Evolutionary conservation across 78 protist genomes (phyloP).

Genomic region (Pigoraptor vietnamica): DNA sequence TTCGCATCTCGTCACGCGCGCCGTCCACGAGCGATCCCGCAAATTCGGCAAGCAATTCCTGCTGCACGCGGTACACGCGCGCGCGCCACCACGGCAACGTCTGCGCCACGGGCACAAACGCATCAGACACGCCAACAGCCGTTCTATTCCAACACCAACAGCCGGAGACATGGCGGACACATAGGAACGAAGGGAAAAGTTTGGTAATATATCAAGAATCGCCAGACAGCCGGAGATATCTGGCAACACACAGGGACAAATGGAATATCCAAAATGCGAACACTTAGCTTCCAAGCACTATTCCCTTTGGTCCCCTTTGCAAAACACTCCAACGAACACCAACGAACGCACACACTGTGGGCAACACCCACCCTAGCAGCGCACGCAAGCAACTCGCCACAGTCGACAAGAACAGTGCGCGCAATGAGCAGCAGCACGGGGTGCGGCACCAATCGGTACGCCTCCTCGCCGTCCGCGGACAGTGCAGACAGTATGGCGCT

Average conservation of each 20-base stretch:
- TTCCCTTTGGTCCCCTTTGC: no score
- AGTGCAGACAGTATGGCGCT: background rate
- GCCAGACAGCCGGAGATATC: no score
- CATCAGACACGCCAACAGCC: no score
- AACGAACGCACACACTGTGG: no score
- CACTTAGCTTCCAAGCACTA: no score
- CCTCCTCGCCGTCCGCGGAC: background rate
- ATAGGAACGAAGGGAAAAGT: no score
- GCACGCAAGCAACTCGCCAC: background rate
- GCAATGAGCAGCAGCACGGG: background rate
- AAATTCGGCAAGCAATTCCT: background rate
- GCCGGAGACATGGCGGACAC: no score
- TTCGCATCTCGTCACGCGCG: background rate
- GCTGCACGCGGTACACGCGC: background rate
- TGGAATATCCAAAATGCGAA: no score
- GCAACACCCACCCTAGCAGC: background rate
- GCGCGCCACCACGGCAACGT: conserved; percentile 4
- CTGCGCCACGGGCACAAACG: background rate
- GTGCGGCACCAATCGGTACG: background rate
- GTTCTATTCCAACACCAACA: no score
- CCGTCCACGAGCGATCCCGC: background rate
- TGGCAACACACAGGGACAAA: no score
- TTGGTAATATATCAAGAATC: no score
- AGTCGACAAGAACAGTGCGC: background rate
- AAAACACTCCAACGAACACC: no score